Evolutionary conservation across 257 asterid genomes (phyloP).

Genomic region (Penstemon davidsonii): DNA sequence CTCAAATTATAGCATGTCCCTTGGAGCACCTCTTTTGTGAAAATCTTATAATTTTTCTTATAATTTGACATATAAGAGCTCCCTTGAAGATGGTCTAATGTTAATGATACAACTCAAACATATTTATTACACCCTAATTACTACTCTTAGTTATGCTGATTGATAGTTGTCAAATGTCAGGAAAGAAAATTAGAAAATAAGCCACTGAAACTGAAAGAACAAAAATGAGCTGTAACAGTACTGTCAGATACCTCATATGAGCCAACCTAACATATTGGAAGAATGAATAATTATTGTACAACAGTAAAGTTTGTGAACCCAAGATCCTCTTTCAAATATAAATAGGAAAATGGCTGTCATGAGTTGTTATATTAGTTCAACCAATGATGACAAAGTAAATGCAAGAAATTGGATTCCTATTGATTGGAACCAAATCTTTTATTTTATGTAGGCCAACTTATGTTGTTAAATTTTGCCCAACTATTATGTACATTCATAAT

Average conservation of each 20-base stretch:
- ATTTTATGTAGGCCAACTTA: background rate
- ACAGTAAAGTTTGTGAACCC: conserved; percentile 7
- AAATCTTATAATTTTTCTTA: no score
- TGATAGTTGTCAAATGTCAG: no score
- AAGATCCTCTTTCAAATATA: conserved; percentile 13
- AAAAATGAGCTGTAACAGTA: conserved; percentile 43
- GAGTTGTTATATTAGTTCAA: conserved; percentile 24
- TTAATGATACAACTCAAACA: no score
- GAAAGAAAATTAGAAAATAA: no score
- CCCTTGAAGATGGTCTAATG: no score
- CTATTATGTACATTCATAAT: background rate
- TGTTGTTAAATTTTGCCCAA: conserved; percentile 4
- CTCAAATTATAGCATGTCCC: no score
- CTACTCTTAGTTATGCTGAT: no score
- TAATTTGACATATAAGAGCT: no score
- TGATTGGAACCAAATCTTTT: background rate
- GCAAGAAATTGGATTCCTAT: conserved; percentile 21
- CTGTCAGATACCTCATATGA: conserved; percentile 19
- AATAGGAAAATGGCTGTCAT: conserved; percentile 1
- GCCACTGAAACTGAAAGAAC: background rate
- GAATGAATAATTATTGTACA: conserved; percentile 7
- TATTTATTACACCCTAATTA: no score
- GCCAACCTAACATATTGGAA: conserved; percentile 21
- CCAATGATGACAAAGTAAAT: conserved; percentile 9
- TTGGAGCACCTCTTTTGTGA: no score